Conservation (phyloP, 441 rosid species). For the Pelargonium exstipulatum region DNA sequence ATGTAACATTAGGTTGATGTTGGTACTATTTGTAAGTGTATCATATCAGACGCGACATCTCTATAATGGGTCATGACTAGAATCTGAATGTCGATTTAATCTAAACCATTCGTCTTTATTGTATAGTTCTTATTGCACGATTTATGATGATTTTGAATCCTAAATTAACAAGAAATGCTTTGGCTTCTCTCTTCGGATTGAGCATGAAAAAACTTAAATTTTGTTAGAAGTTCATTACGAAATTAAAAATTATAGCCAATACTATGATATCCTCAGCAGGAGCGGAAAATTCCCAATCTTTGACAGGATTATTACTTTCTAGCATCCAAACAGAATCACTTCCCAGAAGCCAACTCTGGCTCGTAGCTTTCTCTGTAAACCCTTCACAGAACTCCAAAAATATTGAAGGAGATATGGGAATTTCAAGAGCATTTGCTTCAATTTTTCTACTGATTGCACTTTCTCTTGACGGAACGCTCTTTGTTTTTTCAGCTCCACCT, state of each 20-base stretch:
- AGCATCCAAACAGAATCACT: not conserved
- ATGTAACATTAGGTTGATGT: no score
- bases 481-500: not conserved
- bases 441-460: conserved; percentile 13
- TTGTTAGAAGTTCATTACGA: no score
- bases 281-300: not conserved
- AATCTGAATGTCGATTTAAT: no score
- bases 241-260: not conserved
- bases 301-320: not conserved
- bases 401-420: conserved; percentile 23
- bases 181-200: no score
- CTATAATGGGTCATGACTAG: no score
- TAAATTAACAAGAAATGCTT: no score
- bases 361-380: not conserved
- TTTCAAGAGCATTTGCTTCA: conserved; percentile 1
- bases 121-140: no score
- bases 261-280: not conserved
- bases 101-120: no score
- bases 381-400: not conserved
- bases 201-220: no score
- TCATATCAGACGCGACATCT: no score
- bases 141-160: no score
- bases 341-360: not conserved
- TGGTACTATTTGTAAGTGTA: no score
- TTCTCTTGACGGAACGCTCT: not conserved